Conservation (phyloP, 2,329 filamentous ascomycete genomes). For the Rutstroemia sp. region DNA sequence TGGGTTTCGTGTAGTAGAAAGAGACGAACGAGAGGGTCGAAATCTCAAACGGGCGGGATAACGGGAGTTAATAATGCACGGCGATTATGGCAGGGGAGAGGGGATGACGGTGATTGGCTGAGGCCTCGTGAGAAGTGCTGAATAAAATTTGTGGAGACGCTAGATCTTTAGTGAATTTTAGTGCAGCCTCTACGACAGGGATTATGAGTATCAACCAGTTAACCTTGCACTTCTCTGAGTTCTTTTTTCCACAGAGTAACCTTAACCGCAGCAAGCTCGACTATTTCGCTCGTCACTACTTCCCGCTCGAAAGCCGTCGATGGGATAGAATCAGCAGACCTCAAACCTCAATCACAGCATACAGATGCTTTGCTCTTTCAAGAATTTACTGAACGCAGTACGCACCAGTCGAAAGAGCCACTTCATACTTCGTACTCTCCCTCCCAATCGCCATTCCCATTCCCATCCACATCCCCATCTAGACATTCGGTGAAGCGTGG, state of each 20-base stretch:
- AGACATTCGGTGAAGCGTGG: not conserved
- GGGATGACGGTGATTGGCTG: not conserved
- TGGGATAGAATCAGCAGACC: no score
- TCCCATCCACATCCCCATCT: not conserved
- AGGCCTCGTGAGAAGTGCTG: not conserved
- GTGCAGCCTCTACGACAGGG: not conserved
- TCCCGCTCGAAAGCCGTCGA: no score
- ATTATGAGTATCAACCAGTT: not conserved
- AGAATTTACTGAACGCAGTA: no score
- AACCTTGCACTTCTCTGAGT: not conserved
- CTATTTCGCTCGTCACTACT: no score
- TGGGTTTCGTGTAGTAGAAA: not conserved
- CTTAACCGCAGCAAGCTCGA: no score
- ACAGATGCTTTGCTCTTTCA: no score
- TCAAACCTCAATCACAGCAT: no score
- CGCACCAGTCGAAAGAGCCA: not conserved
- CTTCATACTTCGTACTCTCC: not conserved
- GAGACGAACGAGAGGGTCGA: slow-evolving; percentile 5
- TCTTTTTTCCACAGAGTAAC: not conserved
- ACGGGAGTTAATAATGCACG: slow-evolving; percentile 6
- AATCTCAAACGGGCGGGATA: slow-evolving; percentile 5
- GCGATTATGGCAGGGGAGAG: not conserved
- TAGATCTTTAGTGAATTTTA: not conserved
- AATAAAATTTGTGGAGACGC: not conserved
- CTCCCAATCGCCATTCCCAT: no score